Evolutionary conservation across 1,284 basidiomycete genomes (phyloP).

Genomic region (Fomitopsis pinicola): DNA sequence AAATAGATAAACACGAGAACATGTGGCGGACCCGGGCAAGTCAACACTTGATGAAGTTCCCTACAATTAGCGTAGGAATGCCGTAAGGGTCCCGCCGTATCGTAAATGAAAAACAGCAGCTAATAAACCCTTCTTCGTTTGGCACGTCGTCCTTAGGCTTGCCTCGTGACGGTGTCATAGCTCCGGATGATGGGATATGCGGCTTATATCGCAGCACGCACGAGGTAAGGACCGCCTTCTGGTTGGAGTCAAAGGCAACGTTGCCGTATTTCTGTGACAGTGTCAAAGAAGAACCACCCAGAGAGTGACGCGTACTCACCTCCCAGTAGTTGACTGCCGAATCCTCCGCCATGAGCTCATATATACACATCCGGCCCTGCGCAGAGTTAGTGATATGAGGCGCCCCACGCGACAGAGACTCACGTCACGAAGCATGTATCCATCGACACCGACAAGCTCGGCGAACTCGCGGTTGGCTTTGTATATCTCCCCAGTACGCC

Average conservation of each 20-base stretch:
- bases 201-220: slow-evolving; percentile 87
- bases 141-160: slow-evolving; percentile 27
- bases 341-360: slow-evolving; percentile 96
- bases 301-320: slow-evolving; percentile 37
- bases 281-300: not conserved
- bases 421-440: slow-evolving; percentile 77
- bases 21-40: not conserved
- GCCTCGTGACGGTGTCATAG: slow-evolving; percentile 21
- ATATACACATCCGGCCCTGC: slow-evolving; percentile 89
- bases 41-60: slow-evolving; percentile 72
- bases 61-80: slow-evolving; percentile 91
- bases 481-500: slow-evolving; percentile 97
- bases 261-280: slow-evolving; percentile 80
- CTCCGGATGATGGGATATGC: slow-evolving; percentile 31
- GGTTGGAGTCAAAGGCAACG: slow-evolving; percentile 85
- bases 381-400: slow-evolving; percentile 2
- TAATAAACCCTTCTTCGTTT: slow-evolving; percentile 72
- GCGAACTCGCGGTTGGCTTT: slow-evolving; percentile 96
- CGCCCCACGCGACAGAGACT: slow-evolving; percentile 22
- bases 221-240: slow-evolving; percentile 90
- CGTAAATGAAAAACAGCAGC: slow-evolving; percentile 95
- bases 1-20: not conserved
- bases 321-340: slow-evolving; percentile 98
- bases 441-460: slow-evolving; percentile 81
- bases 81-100: slow-evolving; percentile 90